Percentiles rank a stretch among this genome's conserved stretches.
Conservation (phyloP, 192 early-diverging fungal genomes). For the Fimicolochytrium jonesii region DNA sequence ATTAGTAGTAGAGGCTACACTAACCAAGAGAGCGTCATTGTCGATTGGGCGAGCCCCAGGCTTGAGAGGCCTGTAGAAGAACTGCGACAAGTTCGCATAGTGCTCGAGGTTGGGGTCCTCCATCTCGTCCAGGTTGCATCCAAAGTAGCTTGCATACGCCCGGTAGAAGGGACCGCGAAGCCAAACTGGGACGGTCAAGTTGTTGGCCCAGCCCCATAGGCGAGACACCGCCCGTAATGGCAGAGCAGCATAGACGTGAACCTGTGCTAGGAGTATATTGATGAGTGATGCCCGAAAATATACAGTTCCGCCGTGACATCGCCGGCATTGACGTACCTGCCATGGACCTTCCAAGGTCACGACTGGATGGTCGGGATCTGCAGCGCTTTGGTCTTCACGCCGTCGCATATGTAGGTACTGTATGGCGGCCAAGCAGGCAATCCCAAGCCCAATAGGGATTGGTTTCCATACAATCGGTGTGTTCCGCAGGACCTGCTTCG, state of each 20-base stretch:
- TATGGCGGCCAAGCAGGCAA: slow-evolving; percentile 65
- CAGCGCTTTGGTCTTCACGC: slow-evolving; percentile 30
- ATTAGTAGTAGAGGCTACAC: no score
- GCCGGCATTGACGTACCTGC: slow-evolving; percentile 52
- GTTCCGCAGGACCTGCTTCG: not conserved
- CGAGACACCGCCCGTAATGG: slow-evolving; percentile 88
- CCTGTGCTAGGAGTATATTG: slow-evolving; percentile 40
- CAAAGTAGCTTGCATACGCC: slow-evolving; percentile 80
- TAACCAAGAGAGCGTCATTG: slow-evolving; percentile 61
- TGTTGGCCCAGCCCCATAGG: slow-evolving; percentile 86
- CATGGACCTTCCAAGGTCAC: slow-evolving; percentile 75
- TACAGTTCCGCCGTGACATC: not conserved
- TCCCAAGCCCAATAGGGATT: slow-evolving; percentile 48
- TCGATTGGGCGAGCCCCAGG: slow-evolving; percentile 72
- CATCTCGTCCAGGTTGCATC: slow-evolving; percentile 93
- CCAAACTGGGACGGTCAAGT: slow-evolving; percentile 70
- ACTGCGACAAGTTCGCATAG: slow-evolving; percentile 82
- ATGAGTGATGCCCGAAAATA: not conserved
- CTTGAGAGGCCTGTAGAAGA: slow-evolving; percentile 91
- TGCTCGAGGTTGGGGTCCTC: slow-evolving; percentile 68
- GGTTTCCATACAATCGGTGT: slow-evolving; percentile 29
- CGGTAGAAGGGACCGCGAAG: slow-evolving; percentile 72
- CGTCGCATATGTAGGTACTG: slow-evolving; percentile 53
- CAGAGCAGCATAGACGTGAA: slow-evolving; percentile 79
- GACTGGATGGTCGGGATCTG: slow-evolving; percentile 27